Evolutionary conservation across 108 stramenopile genomes (phyloP).

Genomic region (Nitzschia palea): DNA sequence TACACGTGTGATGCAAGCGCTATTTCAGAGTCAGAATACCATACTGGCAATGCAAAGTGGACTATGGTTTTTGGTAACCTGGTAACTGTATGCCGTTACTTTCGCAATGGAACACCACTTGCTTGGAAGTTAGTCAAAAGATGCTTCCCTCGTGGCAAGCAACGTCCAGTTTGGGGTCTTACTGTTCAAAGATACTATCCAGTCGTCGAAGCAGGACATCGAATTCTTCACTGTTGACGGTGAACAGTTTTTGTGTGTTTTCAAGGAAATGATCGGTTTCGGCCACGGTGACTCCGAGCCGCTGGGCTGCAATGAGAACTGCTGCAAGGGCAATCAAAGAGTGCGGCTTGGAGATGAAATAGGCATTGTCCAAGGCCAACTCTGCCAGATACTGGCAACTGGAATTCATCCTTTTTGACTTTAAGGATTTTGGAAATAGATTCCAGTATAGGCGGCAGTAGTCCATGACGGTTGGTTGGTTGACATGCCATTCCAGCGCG

Average conservation of each 20-base stretch:
- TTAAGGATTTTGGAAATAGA: conserved; percentile 6
- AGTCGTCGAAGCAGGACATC: conserved; percentile 18
- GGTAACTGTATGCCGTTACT: no score
- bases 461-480: conserved; percentile 47
- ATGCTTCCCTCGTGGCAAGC: no score
- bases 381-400: conserved; percentile 14
- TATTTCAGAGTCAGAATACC: no score
- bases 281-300: conserved; percentile 5
- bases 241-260: conserved; percentile 19
- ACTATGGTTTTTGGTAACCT: no score
- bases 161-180: no score
- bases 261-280: conserved; percentile 3
- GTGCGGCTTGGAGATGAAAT: conserved; percentile 13
- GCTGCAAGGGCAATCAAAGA: conserved; percentile 18
- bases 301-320: conserved; percentile 15
- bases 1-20: no score
- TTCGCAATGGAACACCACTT: no score
- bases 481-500: conserved; percentile 54
- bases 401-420: neutral
- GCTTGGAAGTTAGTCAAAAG: no score
- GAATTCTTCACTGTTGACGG: conserved; percentile 12
- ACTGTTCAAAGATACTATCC: conserved; percentile 11
- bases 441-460: conserved; percentile 25
- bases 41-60: no score
- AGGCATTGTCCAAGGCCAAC: conserved; percentile 14